These are phyloP conservation scores for Podospora tetraspora DNA, from an alignment of 495 filamentous ascomycete genomes.

Conservation along the genomic window DNA sequence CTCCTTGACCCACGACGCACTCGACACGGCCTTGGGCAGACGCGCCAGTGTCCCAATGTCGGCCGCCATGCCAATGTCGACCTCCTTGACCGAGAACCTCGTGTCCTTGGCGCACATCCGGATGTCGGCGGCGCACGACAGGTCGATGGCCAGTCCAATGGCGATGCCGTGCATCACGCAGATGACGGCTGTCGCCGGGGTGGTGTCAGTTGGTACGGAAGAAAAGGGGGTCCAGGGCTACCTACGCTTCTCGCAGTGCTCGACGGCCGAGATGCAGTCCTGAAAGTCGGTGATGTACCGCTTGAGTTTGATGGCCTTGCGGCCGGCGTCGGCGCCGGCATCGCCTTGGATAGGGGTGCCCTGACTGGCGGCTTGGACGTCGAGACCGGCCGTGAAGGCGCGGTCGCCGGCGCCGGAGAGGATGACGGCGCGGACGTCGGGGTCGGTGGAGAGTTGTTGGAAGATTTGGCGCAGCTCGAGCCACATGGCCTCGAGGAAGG, in stretches of 20 bases:
- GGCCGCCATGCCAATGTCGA: constrained; percentile 90
- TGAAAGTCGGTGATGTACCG: constrained; percentile 74
- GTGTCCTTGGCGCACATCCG: constrained; percentile 62
- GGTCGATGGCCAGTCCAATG: constrained; percentile 79
- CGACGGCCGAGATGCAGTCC: constrained; percentile 65
- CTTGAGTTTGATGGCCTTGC: constrained; percentile 59
- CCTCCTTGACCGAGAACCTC: constrained; percentile 81
- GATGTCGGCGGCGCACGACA: constrained; percentile 72
- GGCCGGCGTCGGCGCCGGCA: constrained; percentile 51
- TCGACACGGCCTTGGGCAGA: constrained; percentile 77
- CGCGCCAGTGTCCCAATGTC: constrained; percentile 86
- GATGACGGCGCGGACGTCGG: constrained; percentile 70
- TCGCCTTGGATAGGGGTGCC: constrained; percentile 29
- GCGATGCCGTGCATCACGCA: constrained; percentile 75
- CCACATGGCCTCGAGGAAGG: constrained; percentile 91
- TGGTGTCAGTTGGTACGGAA: not conserved
- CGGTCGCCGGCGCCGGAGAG: constrained; percentile 76
- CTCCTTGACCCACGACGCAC: constrained; percentile 84
- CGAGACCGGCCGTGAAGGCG: constrained; percentile 81
- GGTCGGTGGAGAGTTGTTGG: constrained; percentile 62
- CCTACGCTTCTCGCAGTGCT: constrained; percentile 83
- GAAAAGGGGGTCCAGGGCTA: not conserved
- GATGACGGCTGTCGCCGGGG: constrained; percentile 59
- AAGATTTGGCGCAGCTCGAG: constrained; percentile 71
- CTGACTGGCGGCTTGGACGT: constrained; percentile 63